Evolutionary conservation across 352 stramenopile genomes (phyloP), one percentile per base, ranked within the genome.

Genomic region (Phytophthora pisi): DNA sequence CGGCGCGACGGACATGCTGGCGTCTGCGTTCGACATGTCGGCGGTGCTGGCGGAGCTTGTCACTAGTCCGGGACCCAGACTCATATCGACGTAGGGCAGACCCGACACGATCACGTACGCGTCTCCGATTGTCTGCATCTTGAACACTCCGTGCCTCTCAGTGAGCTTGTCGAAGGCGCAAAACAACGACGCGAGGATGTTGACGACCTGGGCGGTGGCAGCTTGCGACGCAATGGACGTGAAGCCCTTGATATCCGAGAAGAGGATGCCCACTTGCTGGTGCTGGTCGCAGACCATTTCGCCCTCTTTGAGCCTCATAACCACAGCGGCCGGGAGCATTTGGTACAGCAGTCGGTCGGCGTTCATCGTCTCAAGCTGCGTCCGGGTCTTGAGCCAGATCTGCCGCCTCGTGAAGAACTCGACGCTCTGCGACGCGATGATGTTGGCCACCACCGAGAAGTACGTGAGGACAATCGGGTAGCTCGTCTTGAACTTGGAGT

Each of bases 61-160:
- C 1, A 79, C 70, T 16, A 90, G n/a, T 0, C 84, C 74, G 0
- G 81, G 83, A 0, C 80, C 83, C 3, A 93, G 75, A 66, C 84
- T 96, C 84, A 96, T 93, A 54, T 94, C 86, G 7, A 92, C 81
- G 45, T 96, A 96, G 5, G 92, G 91, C 15, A 95, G 64, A 2
- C 89, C 90, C 3, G 85, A 95, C 2, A 94, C 84, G 40, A 94
- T 97, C 59, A 98, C 87, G 69, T 97, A 97, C n/a, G 90, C 90
- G 73, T 98, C 93, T 11, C 93, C 91, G 31, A 98, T 98, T 0
- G 89, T 97, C 68, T 98, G 90, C 75, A 98, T 93, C 72, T 98
- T 98, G 58, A 97, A 97, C 31, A 98, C 90, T 34, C 90, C 86
- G 68, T 98, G 88, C 70, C 97, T 96, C 43, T 95, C 84, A 0